These are phyloP conservation scores for Auriscalpium microsporum DNA, from an alignment of 768 basidiomycete species.

Conservation along the genomic window DNA sequence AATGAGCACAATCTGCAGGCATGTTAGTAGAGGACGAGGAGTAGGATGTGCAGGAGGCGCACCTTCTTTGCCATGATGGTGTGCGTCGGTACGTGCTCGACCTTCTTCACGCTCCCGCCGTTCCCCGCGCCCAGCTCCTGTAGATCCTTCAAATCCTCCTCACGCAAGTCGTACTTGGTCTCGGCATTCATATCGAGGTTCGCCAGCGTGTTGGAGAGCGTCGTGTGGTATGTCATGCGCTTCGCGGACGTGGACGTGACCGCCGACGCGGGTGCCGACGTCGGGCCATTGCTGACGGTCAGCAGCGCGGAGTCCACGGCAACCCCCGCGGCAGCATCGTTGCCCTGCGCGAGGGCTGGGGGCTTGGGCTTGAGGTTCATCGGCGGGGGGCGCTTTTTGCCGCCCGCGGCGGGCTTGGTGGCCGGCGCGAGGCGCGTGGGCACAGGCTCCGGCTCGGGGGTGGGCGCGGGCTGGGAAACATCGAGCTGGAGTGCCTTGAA, in stretches of 20 bases:
- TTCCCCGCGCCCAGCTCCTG: constrained; percentile 93
- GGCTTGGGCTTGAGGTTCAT: constrained; percentile 73
- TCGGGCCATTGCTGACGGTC: constrained; percentile 36
- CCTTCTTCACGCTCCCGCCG: constrained; percentile 95
- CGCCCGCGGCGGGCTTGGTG: constrained; percentile 25
- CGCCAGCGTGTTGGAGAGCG: constrained; percentile 77
- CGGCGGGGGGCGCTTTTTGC: constrained; percentile 74
- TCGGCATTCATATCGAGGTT: constrained; percentile 81
- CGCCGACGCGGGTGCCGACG: constrained; percentile 46
- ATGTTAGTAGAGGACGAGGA: neutral
- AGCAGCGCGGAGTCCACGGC: constrained; percentile 38
- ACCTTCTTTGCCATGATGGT: constrained; percentile 99
- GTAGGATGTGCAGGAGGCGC: constrained; percentile 20
- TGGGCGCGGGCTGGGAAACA: constrained; percentile 37
- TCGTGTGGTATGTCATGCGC: constrained; percentile 70
- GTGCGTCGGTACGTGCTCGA: constrained; percentile 84
- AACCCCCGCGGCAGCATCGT: constrained; percentile 1
- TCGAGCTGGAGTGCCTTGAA: constrained; percentile 80
- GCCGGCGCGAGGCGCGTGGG: constrained; percentile 25
- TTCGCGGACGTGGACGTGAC: constrained; percentile 39
- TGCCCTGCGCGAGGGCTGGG: constrained; percentile 17
- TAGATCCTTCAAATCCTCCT: constrained; percentile 86
- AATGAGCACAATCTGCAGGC: constrained; percentile 78
- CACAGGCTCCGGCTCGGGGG: constrained; percentile 31
- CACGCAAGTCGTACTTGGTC: constrained; percentile 74